These are phyloP conservation scores for Talaromyces rugulosus DNA, from an alignment of 2,329 filamentous ascomycete species.

Conservation along the genomic window DNA sequence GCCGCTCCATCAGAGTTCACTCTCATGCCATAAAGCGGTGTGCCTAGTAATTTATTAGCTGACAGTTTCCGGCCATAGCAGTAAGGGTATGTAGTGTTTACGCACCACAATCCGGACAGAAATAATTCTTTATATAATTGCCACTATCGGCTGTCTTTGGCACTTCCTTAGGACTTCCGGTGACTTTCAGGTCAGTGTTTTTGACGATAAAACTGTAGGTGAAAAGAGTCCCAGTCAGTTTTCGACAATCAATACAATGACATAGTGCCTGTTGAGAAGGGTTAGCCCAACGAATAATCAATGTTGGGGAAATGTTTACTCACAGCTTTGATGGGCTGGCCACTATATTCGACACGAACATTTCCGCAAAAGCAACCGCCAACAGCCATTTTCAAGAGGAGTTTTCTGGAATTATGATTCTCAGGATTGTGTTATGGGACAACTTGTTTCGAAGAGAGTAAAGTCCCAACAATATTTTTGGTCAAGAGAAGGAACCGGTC, in stretches of 20 bases:
- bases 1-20: conserved; percentile 17
- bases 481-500: not conserved
- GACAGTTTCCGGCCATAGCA: conserved; percentile 17
- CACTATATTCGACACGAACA: conserved; percentile 29
- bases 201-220: conserved; percentile 30
- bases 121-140: conserved; percentile 31
- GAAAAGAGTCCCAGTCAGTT: conserved; percentile 30
- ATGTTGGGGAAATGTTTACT: conserved; percentile 12
- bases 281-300: conserved; percentile 9
- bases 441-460: not conserved
- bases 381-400: conserved; percentile 20
- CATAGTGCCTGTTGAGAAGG: conserved; percentile 27
- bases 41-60: conserved; percentile 14
- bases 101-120: conserved; percentile 35
- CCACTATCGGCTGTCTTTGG: conserved; percentile 33
- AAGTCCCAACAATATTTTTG: not conserved
- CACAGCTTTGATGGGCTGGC: conserved; percentile 26
- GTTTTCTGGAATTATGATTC: not conserved
- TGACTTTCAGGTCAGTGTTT: conserved; percentile 22
- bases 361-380: conserved; percentile 36
- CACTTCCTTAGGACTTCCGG: conserved; percentile 31
- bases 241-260: conserved; percentile 38
- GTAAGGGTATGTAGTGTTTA: not conserved
- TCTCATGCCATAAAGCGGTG: not conserved
- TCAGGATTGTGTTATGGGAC: not conserved